phyloP scores from a whole-genome alignment of 805 yeast species.

The Danielozyma ontarioensis region DNA sequence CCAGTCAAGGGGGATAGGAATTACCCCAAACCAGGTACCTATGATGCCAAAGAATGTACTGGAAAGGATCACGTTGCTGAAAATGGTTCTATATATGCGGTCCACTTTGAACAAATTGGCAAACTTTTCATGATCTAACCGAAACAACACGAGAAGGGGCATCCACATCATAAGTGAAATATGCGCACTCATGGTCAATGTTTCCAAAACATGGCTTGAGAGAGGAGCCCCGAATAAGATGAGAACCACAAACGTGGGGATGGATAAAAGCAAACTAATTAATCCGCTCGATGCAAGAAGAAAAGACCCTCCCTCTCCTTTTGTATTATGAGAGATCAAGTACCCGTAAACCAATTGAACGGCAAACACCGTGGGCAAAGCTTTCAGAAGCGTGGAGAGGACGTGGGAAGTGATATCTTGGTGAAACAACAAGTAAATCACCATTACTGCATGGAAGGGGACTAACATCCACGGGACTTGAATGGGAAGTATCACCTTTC shows the following conservation, averaged over 20 bases:
- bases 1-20: constrained; percentile 96
- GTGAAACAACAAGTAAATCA: background rate
- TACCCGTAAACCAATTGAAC: background rate
- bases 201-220: constrained; percentile 45
- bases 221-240: constrained; percentile 82
- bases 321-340: background rate
- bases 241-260: constrained; percentile 36
- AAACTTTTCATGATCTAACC: constrained; percentile 43
- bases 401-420: background rate
- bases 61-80: constrained; percentile 22
- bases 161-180: constrained; percentile 53
- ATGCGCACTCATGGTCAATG: constrained; percentile 58
- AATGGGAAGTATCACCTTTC: too few species aligned
- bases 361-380: background rate
- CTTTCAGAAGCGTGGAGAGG: background rate
- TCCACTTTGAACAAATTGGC: constrained; percentile 14
- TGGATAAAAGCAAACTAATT: constrained; percentile 28
- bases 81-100: constrained; percentile 15
- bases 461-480: background rate
- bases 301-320: background rate
- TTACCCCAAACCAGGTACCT: constrained; percentile 90
- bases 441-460: background rate
- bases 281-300: constrained; percentile 23
- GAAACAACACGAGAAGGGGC: constrained; percentile 56
- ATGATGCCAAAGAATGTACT: constrained; percentile 27